These are phyloP conservation scores for Skeletonema potamos DNA, from an alignment of 108 stramenopile genomes.

Conservation along the genomic window DNA sequence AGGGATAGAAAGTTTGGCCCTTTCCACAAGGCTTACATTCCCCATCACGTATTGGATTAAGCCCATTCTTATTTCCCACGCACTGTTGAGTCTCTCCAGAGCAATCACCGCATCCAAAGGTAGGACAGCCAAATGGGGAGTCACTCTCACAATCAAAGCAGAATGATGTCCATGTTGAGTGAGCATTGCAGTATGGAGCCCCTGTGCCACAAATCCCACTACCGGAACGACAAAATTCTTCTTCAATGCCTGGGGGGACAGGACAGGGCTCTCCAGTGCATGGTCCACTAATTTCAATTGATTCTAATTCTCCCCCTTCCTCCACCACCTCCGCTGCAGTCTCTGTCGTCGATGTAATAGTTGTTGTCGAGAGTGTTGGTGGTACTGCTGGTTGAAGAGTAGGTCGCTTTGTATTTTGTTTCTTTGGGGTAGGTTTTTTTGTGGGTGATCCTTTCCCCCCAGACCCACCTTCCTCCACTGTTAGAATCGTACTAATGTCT, in stretches of 20 bases:
- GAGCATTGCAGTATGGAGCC: constrained; percentile 25
- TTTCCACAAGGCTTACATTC: constrained; percentile 18
- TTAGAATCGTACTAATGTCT: not conserved
- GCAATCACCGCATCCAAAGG: constrained; percentile 23
- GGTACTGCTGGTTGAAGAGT: not conserved
- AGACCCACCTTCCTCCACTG: not conserved
- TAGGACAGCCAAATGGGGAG: constrained; percentile 28
- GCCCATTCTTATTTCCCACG: constrained; percentile 28
- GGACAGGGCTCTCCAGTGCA: constrained; percentile 25
- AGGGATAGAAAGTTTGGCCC: constrained; percentile 26
- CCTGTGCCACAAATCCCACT: constrained; percentile 28
- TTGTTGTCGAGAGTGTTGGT: not conserved
- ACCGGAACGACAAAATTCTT: constrained; percentile 21
- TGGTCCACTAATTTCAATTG: constrained; percentile 1
- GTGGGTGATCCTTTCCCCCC: not conserved
- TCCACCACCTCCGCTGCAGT: not conserved
- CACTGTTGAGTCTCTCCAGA: constrained; percentile 21
- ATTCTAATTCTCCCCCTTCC: not conserved
- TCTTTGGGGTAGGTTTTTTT: not conserved
- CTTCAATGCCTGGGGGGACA: constrained; percentile 15
- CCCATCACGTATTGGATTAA: constrained; percentile 27
- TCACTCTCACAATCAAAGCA: constrained; percentile 28
- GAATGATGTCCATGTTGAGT: constrained; percentile 29
- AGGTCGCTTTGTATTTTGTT: not conserved
- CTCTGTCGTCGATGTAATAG: not conserved